phyloP scores from a whole-genome alignment of 1,139 yeast species.

The Saccharomyces uvarum region DNA sequence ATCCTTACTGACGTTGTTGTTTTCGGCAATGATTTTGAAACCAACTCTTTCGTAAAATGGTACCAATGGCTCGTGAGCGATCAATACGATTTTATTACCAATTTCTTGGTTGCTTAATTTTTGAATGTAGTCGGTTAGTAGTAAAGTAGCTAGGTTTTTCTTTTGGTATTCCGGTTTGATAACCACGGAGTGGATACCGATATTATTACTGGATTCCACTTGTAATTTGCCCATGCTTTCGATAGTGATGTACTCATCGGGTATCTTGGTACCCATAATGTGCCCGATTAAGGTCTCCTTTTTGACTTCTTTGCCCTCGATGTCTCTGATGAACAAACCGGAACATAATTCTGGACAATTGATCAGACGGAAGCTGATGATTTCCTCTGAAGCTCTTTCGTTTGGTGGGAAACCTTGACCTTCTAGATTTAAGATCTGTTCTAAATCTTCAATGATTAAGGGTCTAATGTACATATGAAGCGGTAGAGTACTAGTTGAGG shows the following conservation, averaged over 20 bases:
- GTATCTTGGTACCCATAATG: slow-evolving; percentile 72
- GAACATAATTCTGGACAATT: slow-evolving; percentile 86
- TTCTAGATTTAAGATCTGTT: slow-evolving; percentile 56
- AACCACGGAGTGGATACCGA: slow-evolving; percentile 79
- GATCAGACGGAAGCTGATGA: slow-evolving; percentile 59
- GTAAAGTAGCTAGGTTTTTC: slow-evolving; percentile 69
- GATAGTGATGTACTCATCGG: slow-evolving; percentile 45
- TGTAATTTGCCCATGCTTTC: slow-evolving; percentile 58
- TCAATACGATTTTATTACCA: slow-evolving; percentile 67
- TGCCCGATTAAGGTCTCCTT: slow-evolving; percentile 75
- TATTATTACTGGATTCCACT: slow-evolving; percentile 60
- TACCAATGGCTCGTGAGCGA: slow-evolving; percentile 61
- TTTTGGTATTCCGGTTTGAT: slow-evolving; percentile 76
- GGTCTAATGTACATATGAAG: slow-evolving; percentile 77
- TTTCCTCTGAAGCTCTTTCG: slow-evolving; percentile 61
- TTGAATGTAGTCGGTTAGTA: slow-evolving; percentile 85
- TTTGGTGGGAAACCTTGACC: slow-evolving; percentile 58
- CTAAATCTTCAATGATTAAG: slow-evolving; percentile 59
- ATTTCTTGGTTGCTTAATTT: slow-evolving; percentile 80
- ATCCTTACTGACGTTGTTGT: slow-evolving; percentile 25
- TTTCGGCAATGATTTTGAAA: slow-evolving; percentile 37
- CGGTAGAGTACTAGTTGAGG: slow-evolving; percentile 36
- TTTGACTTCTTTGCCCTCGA: slow-evolving; percentile 37
- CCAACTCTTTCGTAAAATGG: slow-evolving; percentile 79
- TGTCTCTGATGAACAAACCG: slow-evolving; percentile 75